These are phyloP conservation scores for Lycium barbarum DNA, from an alignment of 257 asterid species.

Conservation along the genomic window DNA sequence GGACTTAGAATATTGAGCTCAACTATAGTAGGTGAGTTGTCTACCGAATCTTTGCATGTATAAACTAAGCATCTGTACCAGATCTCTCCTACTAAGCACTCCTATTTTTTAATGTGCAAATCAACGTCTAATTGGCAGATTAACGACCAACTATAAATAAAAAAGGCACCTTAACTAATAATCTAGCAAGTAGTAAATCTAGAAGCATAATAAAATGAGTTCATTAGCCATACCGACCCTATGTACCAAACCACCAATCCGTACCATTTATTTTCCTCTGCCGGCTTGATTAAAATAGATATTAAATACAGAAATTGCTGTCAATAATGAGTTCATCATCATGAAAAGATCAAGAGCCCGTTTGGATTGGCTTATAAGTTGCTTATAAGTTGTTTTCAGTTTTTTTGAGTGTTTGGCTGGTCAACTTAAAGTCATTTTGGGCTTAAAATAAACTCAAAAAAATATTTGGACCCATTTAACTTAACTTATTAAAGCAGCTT, in stretches of 20 bases:
- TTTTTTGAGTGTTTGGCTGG: too few species aligned
- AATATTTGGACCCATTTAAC: too few species aligned
- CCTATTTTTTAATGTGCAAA: neutral
- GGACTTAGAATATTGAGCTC: neutral
- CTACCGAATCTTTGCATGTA: neutral
- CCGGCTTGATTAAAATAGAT: neutral
- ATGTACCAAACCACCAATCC: neutral
- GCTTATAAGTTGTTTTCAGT: too few species aligned
- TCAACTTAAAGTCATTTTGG: too few species aligned
- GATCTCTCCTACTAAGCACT: neutral
- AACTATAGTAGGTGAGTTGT: slow-evolving; percentile 1
- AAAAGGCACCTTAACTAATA: neutral
- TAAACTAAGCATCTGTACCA: neutral
- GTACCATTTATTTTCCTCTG: neutral
- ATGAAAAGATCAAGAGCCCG: neutral
- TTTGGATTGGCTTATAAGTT: too few species aligned
- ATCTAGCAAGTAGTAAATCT: neutral
- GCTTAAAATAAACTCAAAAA: too few species aligned
- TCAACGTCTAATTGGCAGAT: neutral
- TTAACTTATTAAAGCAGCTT: too few species aligned
- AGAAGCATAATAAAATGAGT: neutral
- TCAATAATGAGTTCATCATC: neutral
- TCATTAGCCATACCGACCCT: neutral
- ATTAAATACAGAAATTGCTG: neutral
- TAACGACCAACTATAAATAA: neutral